Conservation (phyloP, 129 eudicot species). For the Flaveria linearis region DNA sequence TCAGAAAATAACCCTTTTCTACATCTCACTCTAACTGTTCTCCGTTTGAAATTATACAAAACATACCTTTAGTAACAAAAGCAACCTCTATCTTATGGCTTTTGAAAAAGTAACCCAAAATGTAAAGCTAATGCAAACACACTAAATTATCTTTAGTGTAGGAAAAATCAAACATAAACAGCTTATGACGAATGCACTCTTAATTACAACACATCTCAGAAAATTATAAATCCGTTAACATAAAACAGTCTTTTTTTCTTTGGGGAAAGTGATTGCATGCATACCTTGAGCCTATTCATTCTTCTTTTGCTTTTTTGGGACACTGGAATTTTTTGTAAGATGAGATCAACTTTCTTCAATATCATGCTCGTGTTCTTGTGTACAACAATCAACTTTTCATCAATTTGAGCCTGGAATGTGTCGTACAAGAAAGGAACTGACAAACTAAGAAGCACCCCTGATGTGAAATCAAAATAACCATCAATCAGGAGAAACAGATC, state of each 20-base stretch:
- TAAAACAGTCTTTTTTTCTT: not conserved
- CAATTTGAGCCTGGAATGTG: constrained; percentile 68
- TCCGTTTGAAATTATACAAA: no score
- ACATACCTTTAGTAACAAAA: no score
- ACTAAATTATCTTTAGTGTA: no score
- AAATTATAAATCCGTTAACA: not conserved
- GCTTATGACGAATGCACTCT: not conserved
- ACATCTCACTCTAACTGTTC: constrained; percentile 4
- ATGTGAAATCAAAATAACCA: constrained; percentile 6
- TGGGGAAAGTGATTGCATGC: constrained; percentile 30
- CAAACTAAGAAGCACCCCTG: constrained; percentile 76
- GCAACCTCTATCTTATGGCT: no score
- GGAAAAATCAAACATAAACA: constrained; percentile 6
- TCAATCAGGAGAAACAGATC: not conserved
- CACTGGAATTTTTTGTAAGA: constrained; percentile 54
- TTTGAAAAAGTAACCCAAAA: not conserved
- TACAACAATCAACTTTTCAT: constrained; percentile 55
- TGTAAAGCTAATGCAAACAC: no score
- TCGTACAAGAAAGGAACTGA: constrained; percentile 81
- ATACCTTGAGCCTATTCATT: constrained; percentile 54
- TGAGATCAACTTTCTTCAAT: constrained; percentile 48
- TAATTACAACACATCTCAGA: not conserved
- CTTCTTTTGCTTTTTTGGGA: constrained; percentile 66
- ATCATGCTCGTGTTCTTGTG: constrained; percentile 42
- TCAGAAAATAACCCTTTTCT: not conserved